Conservation (phyloP, 768 basidiomycete genomes). For the Panaeolus cyanescens region DNA sequence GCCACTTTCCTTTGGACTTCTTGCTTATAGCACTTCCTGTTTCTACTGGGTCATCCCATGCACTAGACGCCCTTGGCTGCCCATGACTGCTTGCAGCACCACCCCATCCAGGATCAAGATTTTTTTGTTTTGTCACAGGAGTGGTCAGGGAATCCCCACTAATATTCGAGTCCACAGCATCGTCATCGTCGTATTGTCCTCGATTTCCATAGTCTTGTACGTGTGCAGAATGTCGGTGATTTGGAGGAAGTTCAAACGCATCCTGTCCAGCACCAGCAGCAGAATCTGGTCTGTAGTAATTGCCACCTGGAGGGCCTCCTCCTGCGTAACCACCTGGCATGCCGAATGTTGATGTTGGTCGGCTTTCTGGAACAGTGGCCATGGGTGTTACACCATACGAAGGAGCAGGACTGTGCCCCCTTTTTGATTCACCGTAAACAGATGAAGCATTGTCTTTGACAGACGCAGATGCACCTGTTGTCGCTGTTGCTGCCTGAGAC, state of each 20-base stretch:
- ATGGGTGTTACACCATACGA: not conserved
- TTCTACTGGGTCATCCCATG: not conserved
- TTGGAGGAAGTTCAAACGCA: not conserved
- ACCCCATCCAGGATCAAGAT: constrained; percentile 11
- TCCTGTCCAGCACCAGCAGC: not conserved
- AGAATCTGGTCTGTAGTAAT: constrained; percentile 15
- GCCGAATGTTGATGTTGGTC: constrained; percentile 2
- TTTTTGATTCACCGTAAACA: not conserved
- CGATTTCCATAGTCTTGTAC: not conserved
- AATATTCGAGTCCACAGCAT: constrained; percentile 29
- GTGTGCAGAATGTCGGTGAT: not conserved
- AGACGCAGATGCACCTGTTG: not conserved
- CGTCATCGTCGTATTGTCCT: constrained; percentile 23
- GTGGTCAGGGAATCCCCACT: constrained; percentile 32
- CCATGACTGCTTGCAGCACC: constrained; percentile 2
- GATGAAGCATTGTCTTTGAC: not conserved
- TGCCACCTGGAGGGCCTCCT: not conserved
- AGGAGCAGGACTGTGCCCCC: not conserved
- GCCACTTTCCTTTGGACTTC: not conserved
- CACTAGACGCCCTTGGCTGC: not conserved
- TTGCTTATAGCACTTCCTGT: not conserved
- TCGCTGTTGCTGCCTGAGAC: constrained; percentile 8
- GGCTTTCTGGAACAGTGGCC: not conserved
- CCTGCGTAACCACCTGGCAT: constrained; percentile 5
- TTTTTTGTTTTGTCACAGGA: constrained; percentile 18